Conservation (phyloP, 805 yeast species). For the Saturnispora mendoncae region DNA sequence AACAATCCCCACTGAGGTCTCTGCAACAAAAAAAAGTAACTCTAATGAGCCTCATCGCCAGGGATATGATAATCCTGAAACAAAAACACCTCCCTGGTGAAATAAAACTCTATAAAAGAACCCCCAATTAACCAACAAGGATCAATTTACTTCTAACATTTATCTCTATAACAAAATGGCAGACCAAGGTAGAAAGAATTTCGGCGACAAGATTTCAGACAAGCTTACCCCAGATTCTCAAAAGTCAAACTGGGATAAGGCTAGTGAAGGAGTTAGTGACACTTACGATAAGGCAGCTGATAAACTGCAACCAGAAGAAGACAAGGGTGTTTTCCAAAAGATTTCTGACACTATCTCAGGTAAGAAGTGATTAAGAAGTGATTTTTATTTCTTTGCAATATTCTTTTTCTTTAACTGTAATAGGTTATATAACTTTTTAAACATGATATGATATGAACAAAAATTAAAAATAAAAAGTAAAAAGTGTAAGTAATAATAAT, state of each 20-base stretch:
- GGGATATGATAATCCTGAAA: too few relatives aligned
- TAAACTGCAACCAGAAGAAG: conserved; percentile 49
- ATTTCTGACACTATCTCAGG: conserved; percentile 57
- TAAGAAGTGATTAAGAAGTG: conserved; percentile 29
- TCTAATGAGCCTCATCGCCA: too few relatives aligned
- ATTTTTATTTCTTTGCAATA: neutral
- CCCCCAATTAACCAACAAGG: too few relatives aligned
- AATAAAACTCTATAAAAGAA: too few relatives aligned
- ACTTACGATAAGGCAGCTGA: conserved; percentile 57
- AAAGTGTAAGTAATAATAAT: neutral
- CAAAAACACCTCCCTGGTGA: too few relatives aligned
- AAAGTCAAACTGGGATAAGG: conserved; percentile 55
- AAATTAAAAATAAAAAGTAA: neutral
- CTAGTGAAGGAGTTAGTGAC: conserved; percentile 63
- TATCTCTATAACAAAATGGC: too few relatives aligned
- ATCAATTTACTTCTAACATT: too few relatives aligned
- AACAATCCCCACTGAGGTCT: too few relatives aligned
- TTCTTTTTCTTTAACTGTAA: neutral
- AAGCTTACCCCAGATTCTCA: conserved; percentile 59
- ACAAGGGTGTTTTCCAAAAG: conserved; percentile 65
- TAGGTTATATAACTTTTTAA: too few relatives aligned
- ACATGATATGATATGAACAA: neutral
- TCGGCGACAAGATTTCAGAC: conserved; percentile 62
- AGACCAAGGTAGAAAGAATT: conserved; percentile 63
- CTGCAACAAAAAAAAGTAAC: too few relatives aligned